Conservation (phyloP, 768 basidiomycete genomes). For the Suillus sp. region DNA sequence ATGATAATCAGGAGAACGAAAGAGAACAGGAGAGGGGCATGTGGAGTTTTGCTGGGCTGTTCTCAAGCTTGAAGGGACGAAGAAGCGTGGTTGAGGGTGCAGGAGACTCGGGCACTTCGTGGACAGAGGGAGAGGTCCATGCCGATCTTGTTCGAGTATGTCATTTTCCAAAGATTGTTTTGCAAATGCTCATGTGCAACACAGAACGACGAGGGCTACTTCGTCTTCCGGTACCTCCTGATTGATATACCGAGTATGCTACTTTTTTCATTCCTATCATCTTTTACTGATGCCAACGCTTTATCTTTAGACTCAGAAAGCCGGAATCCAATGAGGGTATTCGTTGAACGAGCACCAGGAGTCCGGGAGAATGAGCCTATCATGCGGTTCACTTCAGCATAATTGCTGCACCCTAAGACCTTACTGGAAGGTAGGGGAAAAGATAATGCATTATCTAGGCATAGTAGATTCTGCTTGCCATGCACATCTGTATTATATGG, state of each 20-base stretch:
- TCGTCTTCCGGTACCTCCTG: slow-evolving; percentile 74
- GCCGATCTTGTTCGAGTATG: slow-evolving; percentile 74
- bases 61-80: slow-evolving; percentile 60
- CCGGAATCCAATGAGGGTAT: slow-evolving; percentile 64
- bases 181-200: slow-evolving; percentile 16
- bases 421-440: neutral
- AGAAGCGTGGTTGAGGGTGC: slow-evolving; percentile 32
- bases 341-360: slow-evolving; percentile 65
- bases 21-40: slow-evolving; percentile 38
- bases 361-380: slow-evolving; percentile 73
- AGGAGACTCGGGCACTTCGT: slow-evolving; percentile 45
- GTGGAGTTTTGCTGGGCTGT: slow-evolving; percentile 67
- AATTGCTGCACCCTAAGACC: slow-evolving; percentile 16
- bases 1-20: slow-evolving; percentile 33
- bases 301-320: slow-evolving; percentile 55
- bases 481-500: slow-evolving; percentile 28
- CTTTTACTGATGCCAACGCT: slow-evolving; percentile 9
- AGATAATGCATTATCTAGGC: slow-evolving; percentile 11
- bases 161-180: slow-evolving; percentile 18
- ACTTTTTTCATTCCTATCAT: slow-evolving; percentile 23
- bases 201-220: slow-evolving; percentile 77
- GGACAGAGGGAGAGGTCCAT: slow-evolving; percentile 80
- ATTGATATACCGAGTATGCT: slow-evolving; percentile 78
- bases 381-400: slow-evolving; percentile 60
- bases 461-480: slow-evolving; percentile 20